Conservation (phyloP, 1,139 yeast genomes). For the Eremothecium coryli region DNA sequence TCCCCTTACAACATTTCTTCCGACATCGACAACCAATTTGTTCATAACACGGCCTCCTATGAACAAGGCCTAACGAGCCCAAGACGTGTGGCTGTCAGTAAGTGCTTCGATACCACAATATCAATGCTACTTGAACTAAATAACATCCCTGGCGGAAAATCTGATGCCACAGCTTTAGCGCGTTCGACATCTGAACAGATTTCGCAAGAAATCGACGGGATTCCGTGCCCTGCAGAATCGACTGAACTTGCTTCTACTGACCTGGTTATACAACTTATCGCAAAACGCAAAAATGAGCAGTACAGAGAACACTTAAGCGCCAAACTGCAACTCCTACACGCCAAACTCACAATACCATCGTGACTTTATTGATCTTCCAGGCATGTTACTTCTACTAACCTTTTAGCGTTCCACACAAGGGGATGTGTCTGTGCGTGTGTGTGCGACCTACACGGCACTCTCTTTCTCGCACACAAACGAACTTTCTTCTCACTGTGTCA, state of each 20-base stretch:
- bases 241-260: neutral
- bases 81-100: conserved; percentile 2
- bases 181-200: no score
- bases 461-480: no score
- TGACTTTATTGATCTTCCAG: no score
- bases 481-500: no score
- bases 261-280: neutral
- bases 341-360: no score
- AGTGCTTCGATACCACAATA: conserved; percentile 1
- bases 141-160: no score
- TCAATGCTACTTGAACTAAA: conserved; percentile 1
- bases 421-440: no score
- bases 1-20: neutral
- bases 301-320: neutral
- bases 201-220: neutral
- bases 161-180: no score
- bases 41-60: conserved; percentile 6
- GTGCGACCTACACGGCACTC: no score
- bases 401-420: no score
- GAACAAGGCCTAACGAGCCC: conserved; percentile 8
- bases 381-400: no score
- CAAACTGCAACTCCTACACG: neutral
- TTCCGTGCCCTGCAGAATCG: neutral
- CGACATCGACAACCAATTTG: conserved; percentile 1
- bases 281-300: neutral